phyloP scores from a whole-genome alignment of 140 eudicot genomes.

The Cichorium intybus region DNA sequence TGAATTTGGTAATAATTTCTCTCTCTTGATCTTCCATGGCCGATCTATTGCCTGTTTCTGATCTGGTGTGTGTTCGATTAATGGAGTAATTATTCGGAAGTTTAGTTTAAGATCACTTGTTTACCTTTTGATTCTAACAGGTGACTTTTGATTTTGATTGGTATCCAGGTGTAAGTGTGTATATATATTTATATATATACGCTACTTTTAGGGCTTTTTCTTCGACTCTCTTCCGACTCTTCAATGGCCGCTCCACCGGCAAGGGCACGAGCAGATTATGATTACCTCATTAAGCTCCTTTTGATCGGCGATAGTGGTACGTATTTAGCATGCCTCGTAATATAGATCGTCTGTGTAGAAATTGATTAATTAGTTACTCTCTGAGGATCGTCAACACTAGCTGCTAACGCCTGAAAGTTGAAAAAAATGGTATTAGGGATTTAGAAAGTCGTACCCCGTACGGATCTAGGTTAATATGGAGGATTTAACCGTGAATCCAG shows the following conservation, averaged over 20 bases:
- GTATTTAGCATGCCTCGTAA: slow-evolving; percentile 7
- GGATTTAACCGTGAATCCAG: slow-evolving; percentile 15
- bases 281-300: slow-evolving; percentile 39
- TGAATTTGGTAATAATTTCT: slow-evolving; percentile 12
- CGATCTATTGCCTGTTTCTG: slow-evolving; percentile 16
- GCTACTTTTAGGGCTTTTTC: slow-evolving; percentile 28
- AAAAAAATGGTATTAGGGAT: not conserved
- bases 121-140: not conserved
- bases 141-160: not conserved
- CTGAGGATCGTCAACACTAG: not conserved
- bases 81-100: not conserved
- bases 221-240: not conserved
- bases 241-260: slow-evolving; percentile 42
- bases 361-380: not conserved
- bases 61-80: slow-evolving; percentile 17
- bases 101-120: slow-evolving; percentile 4
- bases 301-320: slow-evolving; percentile 39
- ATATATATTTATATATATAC: slow-evolving; percentile 3
- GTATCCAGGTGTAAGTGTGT: slow-evolving; percentile 17
- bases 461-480: slow-evolving; percentile 29
- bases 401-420: not conserved
- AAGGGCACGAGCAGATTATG: slow-evolving; percentile 39
- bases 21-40: slow-evolving; percentile 17
- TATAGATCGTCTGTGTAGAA: not conserved
- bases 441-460: not conserved